These are phyloP conservation scores for Yamadazyma scolyti DNA, from an alignment of 805 yeast species.

Conservation along the genomic window DNA sequence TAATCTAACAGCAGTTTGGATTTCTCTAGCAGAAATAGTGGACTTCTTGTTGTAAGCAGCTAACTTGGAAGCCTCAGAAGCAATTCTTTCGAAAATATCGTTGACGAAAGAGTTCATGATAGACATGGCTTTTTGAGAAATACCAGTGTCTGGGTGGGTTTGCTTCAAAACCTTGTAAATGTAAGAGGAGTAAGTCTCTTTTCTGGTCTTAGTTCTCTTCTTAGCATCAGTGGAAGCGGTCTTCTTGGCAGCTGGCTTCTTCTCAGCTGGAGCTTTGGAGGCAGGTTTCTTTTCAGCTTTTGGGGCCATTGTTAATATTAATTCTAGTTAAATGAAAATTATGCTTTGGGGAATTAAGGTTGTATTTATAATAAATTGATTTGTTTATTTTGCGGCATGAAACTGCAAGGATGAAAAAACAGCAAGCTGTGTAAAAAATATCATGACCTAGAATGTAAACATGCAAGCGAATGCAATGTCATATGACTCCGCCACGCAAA, in stretches of 20 bases:
- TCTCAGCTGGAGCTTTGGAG: slow-evolving; percentile 96
- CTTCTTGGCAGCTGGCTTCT: slow-evolving; percentile 89
- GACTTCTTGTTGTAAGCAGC: slow-evolving; percentile 99
- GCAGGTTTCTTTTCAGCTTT: slow-evolving; percentile 73
- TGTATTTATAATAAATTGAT: too few species aligned
- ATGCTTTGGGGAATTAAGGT: too few species aligned
- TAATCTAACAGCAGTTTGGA: slow-evolving; percentile 97
- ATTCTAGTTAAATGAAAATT: too few species aligned
- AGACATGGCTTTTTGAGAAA: slow-evolving; percentile 97
- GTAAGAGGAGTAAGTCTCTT: slow-evolving; percentile 97
- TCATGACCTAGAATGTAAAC: too few species aligned
- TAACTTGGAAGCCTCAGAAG: slow-evolving; percentile 95
- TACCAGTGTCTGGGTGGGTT: slow-evolving; percentile 99
- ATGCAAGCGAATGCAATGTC: too few species aligned
- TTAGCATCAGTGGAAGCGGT: slow-evolving; percentile 75
- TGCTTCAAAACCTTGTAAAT: slow-evolving; percentile 98
- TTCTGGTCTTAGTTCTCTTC: slow-evolving; percentile 94
- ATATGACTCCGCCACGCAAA: too few species aligned
- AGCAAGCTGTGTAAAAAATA: too few species aligned
- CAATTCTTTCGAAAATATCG: slow-evolving; percentile 97
- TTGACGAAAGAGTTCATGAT: slow-evolving; percentile 98
- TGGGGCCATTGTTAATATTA: slow-evolving; percentile 61
- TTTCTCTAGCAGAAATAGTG: slow-evolving; percentile 96
- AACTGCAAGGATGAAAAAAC: too few species aligned
- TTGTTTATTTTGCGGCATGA: too few species aligned